Conservation (phyloP, 495 filamentous ascomycete genomes). For the Hyaloscypha hepaticicola region DNA sequence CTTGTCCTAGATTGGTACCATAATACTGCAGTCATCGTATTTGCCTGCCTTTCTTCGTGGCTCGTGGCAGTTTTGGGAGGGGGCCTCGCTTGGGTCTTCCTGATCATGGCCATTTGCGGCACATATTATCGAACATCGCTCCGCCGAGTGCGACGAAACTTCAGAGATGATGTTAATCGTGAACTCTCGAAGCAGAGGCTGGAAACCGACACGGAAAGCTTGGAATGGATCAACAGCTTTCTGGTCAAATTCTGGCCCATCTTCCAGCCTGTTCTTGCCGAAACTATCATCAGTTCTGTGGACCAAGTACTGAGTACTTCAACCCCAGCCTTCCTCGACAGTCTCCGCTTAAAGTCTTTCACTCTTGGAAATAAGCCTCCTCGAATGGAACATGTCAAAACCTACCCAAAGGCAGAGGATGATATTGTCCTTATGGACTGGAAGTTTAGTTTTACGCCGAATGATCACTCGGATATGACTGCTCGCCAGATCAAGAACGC, state of each 20-base stretch:
- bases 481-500: constrained; percentile 87
- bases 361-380: constrained; percentile 93
- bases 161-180: constrained; percentile 90
- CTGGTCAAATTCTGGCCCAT: constrained; percentile 99
- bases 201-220: constrained; percentile 87
- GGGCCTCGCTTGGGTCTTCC: constrained; percentile 87
- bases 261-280: constrained; percentile 87
- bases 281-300: constrained; percentile 87
- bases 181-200: constrained; percentile 87
- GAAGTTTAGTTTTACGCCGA: constrained; percentile 99
- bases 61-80: constrained; percentile 84
- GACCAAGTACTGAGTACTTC: constrained; percentile 92
- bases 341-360: constrained; percentile 86
- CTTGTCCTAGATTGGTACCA: constrained; percentile 83
- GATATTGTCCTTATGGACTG: constrained; percentile 98
- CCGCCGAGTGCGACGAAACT: constrained; percentile 90
- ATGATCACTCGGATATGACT: constrained; percentile 89
- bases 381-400: constrained; percentile 94
- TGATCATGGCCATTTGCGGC: constrained; percentile 86
- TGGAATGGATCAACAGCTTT: constrained; percentile 99
- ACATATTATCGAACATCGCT: constrained; percentile 98
- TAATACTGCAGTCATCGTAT: constrained; percentile 87
- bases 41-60: constrained; percentile 91
- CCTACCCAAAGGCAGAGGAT: constrained; percentile 92
- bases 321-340: constrained; percentile 91